A percentile compares a stretch with the other conserved stretches of the same genome.
Evolutionary conservation across 768 basidiomycete species (phyloP).

Genomic region (Stropharia rugosoannulata): DNA sequence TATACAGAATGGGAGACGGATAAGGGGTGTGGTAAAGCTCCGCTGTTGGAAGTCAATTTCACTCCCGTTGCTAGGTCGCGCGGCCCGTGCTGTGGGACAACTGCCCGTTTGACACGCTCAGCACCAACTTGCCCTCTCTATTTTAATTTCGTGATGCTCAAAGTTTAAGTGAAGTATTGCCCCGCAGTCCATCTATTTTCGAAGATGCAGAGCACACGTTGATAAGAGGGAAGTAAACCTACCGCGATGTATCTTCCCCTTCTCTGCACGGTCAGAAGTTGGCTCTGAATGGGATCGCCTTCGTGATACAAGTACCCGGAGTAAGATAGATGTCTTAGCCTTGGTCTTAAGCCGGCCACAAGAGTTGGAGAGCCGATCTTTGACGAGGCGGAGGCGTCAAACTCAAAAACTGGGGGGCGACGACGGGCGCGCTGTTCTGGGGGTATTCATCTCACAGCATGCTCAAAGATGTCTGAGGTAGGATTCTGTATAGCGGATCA

Average conservation of each 20-base stretch:
- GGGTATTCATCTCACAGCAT: neutral
- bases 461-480: neutral
- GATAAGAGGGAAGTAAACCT: neutral
- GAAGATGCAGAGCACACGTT: neutral
- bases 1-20: constrained; percentile 2
- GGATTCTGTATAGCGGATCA: neutral
- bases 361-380: neutral
- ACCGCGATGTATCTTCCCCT: neutral
- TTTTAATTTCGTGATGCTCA: no score
- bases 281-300: neutral
- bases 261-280: neutral
- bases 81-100: neutral
- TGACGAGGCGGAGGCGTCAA: neutral
- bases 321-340: neutral
- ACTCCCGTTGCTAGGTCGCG: constrained; percentile 10
- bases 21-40: constrained; percentile 12
- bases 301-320: neutral
- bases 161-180: neutral
- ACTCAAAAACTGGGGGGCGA: neutral
- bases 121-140: no score
- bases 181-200: neutral
- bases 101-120: no score
- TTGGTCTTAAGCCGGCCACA: neutral
- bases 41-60: neutral
- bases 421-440: neutral